Base-by-base conservation (phyloP, 2,329 filamentous ascomycete species). In the Pyrenophora teres region DNA sequence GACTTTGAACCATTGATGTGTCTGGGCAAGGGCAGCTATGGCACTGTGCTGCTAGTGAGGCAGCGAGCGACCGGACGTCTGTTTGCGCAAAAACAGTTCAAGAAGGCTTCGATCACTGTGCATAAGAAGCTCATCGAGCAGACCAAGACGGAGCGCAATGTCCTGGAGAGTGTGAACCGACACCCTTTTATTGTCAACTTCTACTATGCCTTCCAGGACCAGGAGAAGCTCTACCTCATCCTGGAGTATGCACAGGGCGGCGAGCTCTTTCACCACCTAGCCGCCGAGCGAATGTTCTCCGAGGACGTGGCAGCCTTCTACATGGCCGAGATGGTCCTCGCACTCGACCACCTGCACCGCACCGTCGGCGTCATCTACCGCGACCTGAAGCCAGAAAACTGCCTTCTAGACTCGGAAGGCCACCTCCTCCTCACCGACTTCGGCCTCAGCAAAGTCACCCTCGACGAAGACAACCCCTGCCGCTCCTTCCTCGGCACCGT, bases 141-240 rank as follows among this genome's bases (percentile, higher is more conserved):
- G 78, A 97, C 94, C 50, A 96, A 95, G 81, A 97, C 93, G 2
- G 94, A 99, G 78, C 89, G 94, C 42, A 87, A 88, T 65, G 96
- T 99, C 47, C 82, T 99, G 44, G 94, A 99, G 78, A 95, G 90
- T 53, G 90, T 99, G 74, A 97, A 95, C 75, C 85, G 92, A 30
- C 94, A 99, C 73, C 93, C 94, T 0, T 99, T 99, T 71, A 92
- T 99, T 40, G 94, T 99, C 60, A 97, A 97, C 77, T 83, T 99
- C 15, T 99, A 90, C 77, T 99, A 99, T 68, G 94, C 94, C 18
- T 99, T 99, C 75, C 94, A 99, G 76, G 94, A 99, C 69, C 91
- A 92, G 62, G 92, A 97, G 79, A 97, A 96, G 77, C 85, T 99
- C 30, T 99, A 99, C 71, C 81, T 99, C 39, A 97, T 99, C 61